Percentiles rank a stretch among this genome's conserved stretches.
phyloP scores from a whole-genome alignment of 225 moss, liverwort and hornwort genomes.

The Pleurozium schreberi region DNA sequence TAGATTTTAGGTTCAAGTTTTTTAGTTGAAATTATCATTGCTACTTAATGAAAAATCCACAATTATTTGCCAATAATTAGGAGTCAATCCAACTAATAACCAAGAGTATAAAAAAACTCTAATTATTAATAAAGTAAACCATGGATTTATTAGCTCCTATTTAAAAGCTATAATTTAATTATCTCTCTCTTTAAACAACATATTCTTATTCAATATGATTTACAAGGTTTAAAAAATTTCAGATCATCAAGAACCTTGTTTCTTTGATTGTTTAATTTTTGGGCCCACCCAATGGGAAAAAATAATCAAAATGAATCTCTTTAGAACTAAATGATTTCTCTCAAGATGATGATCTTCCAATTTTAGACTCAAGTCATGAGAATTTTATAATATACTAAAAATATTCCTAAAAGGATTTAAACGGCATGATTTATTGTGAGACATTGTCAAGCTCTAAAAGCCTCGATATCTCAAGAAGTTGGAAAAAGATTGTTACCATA shows the following conservation, averaged over 20 bases:
- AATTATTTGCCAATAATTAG: neutral
- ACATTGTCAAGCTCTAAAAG: no score
- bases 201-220: neutral
- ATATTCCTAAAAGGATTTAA: neutral
- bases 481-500: neutral
- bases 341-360: neutral
- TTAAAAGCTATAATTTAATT: neutral
- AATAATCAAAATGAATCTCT: neutral
- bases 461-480: neutral
- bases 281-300: accelerated
- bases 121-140: neutral
- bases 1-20: neutral
- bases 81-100: neutral
- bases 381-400: neutral
- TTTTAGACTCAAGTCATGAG: neutral
- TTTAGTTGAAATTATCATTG: neutral
- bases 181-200: neutral
- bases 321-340: neutral
- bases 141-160: neutral
- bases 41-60: neutral
- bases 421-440: neutral
- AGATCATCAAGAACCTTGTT: neutral
- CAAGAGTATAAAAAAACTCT: neutral
- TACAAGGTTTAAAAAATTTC: neutral
- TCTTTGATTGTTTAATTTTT: neutral